Conservation (phyloP, 257 asterid genomes). For the Asclepias syriaca region DNA sequence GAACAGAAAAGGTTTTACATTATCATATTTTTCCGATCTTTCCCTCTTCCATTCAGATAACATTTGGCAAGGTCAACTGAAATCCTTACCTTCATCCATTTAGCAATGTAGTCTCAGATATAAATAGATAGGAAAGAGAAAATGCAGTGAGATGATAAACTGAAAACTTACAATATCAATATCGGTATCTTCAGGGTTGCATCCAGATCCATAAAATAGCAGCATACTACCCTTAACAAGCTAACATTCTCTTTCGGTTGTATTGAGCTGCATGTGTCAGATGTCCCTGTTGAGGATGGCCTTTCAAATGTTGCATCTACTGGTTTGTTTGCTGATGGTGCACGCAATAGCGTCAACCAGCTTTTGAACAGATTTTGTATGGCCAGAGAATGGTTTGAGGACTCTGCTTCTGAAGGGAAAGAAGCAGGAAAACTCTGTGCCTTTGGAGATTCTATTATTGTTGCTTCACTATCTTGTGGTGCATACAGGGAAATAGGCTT, state of each 20-base stretch:
- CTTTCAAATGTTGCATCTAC: constrained; percentile 40
- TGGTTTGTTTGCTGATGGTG: constrained; percentile 37
- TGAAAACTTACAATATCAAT: constrained; percentile 62
- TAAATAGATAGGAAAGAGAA: not conserved
- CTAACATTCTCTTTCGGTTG: constrained; percentile 37
- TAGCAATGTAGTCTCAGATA: not conserved
- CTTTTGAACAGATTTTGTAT: constrained; percentile 63
- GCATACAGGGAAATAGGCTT: constrained; percentile 53
- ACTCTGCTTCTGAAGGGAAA: constrained; percentile 41
- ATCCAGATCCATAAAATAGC: constrained; percentile 56
- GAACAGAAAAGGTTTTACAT: not conserved
- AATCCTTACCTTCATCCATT: not conserved
- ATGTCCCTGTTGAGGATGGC: constrained; percentile 36
- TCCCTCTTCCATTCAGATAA: no score
- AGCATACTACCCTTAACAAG: constrained; percentile 44
- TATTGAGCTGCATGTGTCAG: constrained; percentile 31
- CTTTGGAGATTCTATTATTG: constrained; percentile 49
- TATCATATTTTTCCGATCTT: not conserved
- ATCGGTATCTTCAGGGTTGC: constrained; percentile 67
- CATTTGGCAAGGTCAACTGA: not conserved
- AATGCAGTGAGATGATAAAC: not conserved
- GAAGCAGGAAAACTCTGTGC: constrained; percentile 53
- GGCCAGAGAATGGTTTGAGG: constrained; percentile 44
- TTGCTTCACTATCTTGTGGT: constrained; percentile 60
- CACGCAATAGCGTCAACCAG: constrained; percentile 65